Evolutionary conservation across 2,329 filamentous ascomycete genomes (phyloP), one percentile per base, ranked within the genome.

Genomic region (Malbranchea cinnamomea): DNA sequence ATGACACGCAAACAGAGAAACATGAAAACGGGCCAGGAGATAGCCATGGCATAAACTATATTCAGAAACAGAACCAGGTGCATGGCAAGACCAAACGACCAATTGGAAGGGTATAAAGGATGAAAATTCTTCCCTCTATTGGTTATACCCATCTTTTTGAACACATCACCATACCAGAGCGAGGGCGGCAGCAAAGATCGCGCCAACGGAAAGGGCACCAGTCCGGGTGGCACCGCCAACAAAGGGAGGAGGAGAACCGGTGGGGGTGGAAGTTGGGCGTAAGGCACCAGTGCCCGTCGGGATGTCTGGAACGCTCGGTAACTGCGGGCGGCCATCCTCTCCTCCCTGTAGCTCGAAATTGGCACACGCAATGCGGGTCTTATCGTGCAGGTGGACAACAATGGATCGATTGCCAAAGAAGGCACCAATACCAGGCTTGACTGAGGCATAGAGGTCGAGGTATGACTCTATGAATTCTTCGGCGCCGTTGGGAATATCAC

Each of bases 401-500:
- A 72, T 46, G 26, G 62, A 67, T 24, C 61, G 55, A 42, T 67
- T 61, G 28, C 67, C 67, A 34, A 71, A 58, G 49, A 60, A 72
- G 16, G 64, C 51, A n/a, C 44, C 44, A 21, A 50, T 46, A 7
- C 45, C 48, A 0, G 50, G 44, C 19, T 46, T 41, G 25, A 60
- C 62, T 17, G 67, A 61, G 21, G 64, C 37, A 50, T 62, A 73
- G 21, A 49, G 44, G 37, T 72, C 68, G 22, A 49, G 41, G 39
- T 67, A 63, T 26, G 38, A 37, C 22, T 38, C 37, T 11, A 42
- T 41, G 41, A 51, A 60, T 14, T 32, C 31, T 24, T 43, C 30
- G 18, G 37, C 35, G 21, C 35, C 33, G 5, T 26, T 46, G 16
- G 53, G 49, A 44, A 79, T 67, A 36, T 63, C 62, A 37, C 78